These are phyloP conservation scores for Glaciozyma antarctica DNA, from an alignment of 768 basidiomycete genomes.

Conservation along the genomic window DNA sequence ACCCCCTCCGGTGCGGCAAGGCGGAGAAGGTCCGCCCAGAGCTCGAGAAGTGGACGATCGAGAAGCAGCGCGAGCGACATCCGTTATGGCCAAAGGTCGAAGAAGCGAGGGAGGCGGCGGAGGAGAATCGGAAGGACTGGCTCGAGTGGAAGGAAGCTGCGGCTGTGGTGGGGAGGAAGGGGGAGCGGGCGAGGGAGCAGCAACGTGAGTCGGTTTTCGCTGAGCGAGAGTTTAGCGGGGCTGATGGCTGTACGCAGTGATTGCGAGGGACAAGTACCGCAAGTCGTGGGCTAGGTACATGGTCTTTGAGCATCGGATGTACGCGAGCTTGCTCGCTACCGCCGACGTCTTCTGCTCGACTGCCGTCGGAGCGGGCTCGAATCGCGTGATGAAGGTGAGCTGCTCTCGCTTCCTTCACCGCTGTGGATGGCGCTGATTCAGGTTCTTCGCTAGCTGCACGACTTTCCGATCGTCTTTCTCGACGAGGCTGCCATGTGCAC, in stretches of 20 bases:
- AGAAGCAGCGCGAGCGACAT: conserved; percentile 56
- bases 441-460: conserved; percentile 41
- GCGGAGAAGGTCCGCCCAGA: conserved; percentile 53
- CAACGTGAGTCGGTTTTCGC: not conserved
- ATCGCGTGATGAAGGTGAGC: conserved; percentile 19
- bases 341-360: conserved; percentile 57
- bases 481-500: conserved; percentile 97
- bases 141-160: conserved; percentile 40
- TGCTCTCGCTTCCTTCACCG: not conserved
- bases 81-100: conserved; percentile 47
- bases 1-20: conserved; percentile 67
- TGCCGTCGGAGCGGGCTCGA: conserved; percentile 21
- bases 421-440: too few species aligned
- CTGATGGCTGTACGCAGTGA: too few species aligned
- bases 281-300: conserved; percentile 46
- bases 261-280: conserved; percentile 28
- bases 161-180: not conserved
- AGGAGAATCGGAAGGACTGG: conserved; percentile 24
- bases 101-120: conserved; percentile 33
- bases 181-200: not conserved
- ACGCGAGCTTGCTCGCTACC: conserved; percentile 52
- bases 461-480: conserved; percentile 86
- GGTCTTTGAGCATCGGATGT: conserved; percentile 54
- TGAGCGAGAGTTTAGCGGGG: too few species aligned
- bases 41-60: conserved; percentile 53